Conservation (phyloP, 768 basidiomycete species). For the Amanita pseudoporphyria region DNA sequence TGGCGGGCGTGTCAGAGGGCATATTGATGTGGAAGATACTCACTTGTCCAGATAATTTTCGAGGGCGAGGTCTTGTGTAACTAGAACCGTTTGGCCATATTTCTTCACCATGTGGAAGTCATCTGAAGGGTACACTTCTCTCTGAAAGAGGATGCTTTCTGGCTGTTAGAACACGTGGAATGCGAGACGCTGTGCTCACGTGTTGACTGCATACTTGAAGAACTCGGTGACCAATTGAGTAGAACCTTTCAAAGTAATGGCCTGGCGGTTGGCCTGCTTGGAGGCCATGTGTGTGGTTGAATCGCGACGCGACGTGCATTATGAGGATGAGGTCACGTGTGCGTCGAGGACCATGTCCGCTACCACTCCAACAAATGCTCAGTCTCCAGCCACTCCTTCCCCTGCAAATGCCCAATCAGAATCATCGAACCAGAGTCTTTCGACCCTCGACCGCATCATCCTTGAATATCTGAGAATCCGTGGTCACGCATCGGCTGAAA, state of each 20-base stretch:
- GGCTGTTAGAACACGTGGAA: slow-evolving; percentile 9
- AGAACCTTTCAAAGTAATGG: slow-evolving; percentile 93
- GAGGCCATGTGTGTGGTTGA: slow-evolving; percentile 23
- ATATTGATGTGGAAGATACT: slow-evolving; percentile 7
- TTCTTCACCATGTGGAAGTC: slow-evolving; percentile 99
- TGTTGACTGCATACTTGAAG: slow-evolving; percentile 99
- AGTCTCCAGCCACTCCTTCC: slow-evolving; percentile 38
- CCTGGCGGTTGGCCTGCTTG: slow-evolving; percentile 52
- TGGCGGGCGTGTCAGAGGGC: slow-evolving; percentile 2
- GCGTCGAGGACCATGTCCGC: slow-evolving; percentile 13
- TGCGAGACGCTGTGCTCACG: slow-evolving; percentile 38
- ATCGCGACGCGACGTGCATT: slow-evolving; percentile 12
- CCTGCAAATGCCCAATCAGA: slow-evolving; percentile 33
- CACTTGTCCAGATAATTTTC: slow-evolving; percentile 90
- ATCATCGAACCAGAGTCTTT: slow-evolving; percentile 18
- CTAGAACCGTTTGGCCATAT: slow-evolving; percentile 91
- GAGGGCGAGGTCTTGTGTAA: slow-evolving; percentile 87
- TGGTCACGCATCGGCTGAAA: slow-evolving; percentile 39
- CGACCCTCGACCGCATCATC: slow-evolving; percentile 32
- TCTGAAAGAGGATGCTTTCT: slow-evolving; percentile 85
- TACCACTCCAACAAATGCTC: slow-evolving; percentile 37
- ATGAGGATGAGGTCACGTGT: slow-evolving; percentile 25
- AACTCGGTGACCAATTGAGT: slow-evolving; percentile 93
- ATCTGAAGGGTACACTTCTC: slow-evolving; percentile 94
- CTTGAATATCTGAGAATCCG: slow-evolving; percentile 41